Conservation (phyloP, 192 early-diverging fungal species). For the Kickxella alabastrina region DNA sequence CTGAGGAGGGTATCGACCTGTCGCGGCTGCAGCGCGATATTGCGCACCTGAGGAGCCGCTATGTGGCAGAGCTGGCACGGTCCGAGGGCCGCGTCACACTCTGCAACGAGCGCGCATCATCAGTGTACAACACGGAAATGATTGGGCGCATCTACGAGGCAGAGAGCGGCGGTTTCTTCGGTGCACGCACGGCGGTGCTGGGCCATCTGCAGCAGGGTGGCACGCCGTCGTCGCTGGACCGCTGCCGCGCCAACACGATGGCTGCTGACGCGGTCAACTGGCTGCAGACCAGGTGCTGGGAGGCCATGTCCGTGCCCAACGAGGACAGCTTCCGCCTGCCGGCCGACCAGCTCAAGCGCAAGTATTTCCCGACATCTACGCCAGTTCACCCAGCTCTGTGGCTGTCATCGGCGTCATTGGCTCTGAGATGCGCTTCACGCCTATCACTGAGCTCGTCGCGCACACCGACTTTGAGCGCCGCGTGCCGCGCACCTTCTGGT, state of each 20-base stretch:
- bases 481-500: conserved; percentile 67
- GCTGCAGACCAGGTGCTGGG: conserved; percentile 64
- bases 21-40: conserved; percentile 81
- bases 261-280: conserved; percentile 81
- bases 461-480: conserved; percentile 80
- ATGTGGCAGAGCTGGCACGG: conserved; percentile 68
- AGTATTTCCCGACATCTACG: conserved; percentile 60
- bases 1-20: conserved; percentile 84
- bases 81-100: conserved; percentile 87
- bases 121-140: conserved; percentile 87
- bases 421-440: conserved; percentile 67
- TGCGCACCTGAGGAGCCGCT: conserved; percentile 72
- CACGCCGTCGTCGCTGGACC: conserved; percentile 89
- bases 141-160: conserved; percentile 80
- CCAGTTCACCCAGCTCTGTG: conserved; percentile 56
- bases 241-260: conserved; percentile 85
- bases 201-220: conserved; percentile 97
- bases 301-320: conserved; percentile 46
- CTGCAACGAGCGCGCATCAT: conserved; percentile 68
- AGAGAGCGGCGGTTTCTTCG: conserved; percentile 85
- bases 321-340: conserved; percentile 39
- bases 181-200: conserved; percentile 83
- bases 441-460: conserved; percentile 59
- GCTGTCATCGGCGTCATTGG: conserved; percentile 81
- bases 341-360: conserved; percentile 39